A percentile compares a stretch with the other conserved stretches of the same genome.
These are phyloP conservation scores for Pulveroboletus sp. DNA, from an alignment of 768 basidiomycete genomes.

Conservation along the genomic window DNA sequence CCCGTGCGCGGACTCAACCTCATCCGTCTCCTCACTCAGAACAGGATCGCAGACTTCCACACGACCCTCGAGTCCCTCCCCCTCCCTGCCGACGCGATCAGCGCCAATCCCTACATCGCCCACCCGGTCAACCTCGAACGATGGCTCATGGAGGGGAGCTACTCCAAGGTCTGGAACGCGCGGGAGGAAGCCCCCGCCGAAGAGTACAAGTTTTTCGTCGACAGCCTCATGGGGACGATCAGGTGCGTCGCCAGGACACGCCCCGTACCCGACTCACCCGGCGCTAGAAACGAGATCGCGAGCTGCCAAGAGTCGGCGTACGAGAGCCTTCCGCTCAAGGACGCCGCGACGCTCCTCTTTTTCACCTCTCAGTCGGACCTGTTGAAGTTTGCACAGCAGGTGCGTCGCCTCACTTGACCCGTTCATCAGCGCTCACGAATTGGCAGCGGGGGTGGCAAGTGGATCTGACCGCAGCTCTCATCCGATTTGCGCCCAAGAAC, in stretches of 20 bases:
- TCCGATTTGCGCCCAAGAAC: conserved; percentile 76
- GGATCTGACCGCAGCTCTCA: conserved; percentile 60
- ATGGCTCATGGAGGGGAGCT: conserved; percentile 98
- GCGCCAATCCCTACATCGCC: conserved; percentile 66
- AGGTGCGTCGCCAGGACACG: conserved; percentile 45
- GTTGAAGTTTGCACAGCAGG: conserved; percentile 76
- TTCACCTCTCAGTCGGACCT: conserved; percentile 81
- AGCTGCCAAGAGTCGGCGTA: conserved; percentile 95
- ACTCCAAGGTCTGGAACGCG: conserved; percentile 96
- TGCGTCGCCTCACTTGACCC: conserved; percentile 27
- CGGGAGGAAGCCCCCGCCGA: conserved; percentile 88
- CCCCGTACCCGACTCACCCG: conserved; percentile 1
- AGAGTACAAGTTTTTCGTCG: conserved; percentile 93
- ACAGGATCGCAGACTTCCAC: conserved; percentile 97
- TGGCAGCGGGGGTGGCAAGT: conserved; percentile 81
- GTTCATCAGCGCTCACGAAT: neutral
- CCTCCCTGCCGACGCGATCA: conserved; percentile 60
- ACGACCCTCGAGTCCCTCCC: conserved; percentile 90
- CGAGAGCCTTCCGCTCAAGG: conserved; percentile 82
- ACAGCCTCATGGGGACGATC: conserved; percentile 91
- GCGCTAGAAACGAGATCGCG: conserved; percentile 86
- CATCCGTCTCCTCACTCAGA: conserved; percentile 90
- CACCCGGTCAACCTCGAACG: conserved; percentile 91
- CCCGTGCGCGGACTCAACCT: conserved; percentile 91
- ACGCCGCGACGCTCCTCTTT: conserved; percentile 89